Base-by-base conservation (phyloP, 2,329 filamentous ascomycete species). In the Trichocomaceae sp. region DNA sequence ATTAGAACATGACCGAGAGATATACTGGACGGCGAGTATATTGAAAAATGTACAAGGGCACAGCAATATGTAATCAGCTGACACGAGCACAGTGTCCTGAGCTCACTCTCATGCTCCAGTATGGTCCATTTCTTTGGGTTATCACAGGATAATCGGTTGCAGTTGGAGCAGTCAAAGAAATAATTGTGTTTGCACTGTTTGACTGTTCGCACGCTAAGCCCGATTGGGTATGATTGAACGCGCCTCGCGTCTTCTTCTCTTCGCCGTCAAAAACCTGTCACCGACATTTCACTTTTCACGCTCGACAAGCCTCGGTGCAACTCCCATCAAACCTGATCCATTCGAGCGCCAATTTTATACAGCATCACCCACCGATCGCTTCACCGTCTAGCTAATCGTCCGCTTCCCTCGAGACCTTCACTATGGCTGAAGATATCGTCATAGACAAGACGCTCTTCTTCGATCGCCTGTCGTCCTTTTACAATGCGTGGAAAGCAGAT, bases 371-470 rank as follows among this genome's bases (percentile, higher is more conserved):
- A 22, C 23, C 19, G 17, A 29, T 53, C 33, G 23, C 12, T 19
- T 15, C 22, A 35, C 35, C 12, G 7, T 13, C 37, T n/a, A 48
- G 9, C 41, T 23, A 22, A 10, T 9, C 22, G n/a, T 22, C 23
- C 44, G 31, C 39, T 17, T 53, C 44, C 44, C 37, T 52, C 61
- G 39, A 42, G 39, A 22, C 19, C 17, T 22, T 17, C 20, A 65
- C 46, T 49, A 86, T 86, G 83, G 80, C 80, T 63, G 83, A 85
- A 68, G 88, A 95, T 75, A 95, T 99, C 77, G 89, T 88, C 77
- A 96, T 99, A 78, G 91, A 97, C 79, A 88, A 86, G 77, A 86
- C 87, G 73, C 79, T 85, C 71, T 99, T 99, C 78, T 91, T 96
- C 74, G 91, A 93, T 77, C 91, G 93, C 69, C 82, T 97, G 63